Evolutionary conservation across 495 filamentous ascomycete species (phyloP).

Genomic region (Apiosordaria backusii): DNA sequence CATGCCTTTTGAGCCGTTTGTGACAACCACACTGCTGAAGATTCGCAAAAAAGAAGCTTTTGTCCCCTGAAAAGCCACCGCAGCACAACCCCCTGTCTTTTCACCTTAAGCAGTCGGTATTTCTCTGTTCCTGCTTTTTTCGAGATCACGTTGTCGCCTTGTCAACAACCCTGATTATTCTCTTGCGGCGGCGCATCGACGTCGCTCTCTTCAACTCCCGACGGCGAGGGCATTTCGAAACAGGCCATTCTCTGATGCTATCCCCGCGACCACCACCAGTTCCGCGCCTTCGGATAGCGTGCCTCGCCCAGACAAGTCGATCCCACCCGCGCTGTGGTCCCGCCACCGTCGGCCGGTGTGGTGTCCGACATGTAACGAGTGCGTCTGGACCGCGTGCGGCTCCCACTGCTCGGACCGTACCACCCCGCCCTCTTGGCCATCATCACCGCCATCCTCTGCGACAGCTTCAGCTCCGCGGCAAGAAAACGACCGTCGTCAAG

Average conservation of each 20-base stretch:
- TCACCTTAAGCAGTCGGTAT: neutral
- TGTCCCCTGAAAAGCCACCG: neutral
- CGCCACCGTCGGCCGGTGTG: conserved; percentile 28
- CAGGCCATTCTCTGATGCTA: conserved; percentile 33
- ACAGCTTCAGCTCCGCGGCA: conserved; percentile 25
- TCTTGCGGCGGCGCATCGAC: conserved; percentile 9
- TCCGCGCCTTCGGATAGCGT: conserved; percentile 28
- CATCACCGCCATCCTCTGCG: conserved; percentile 2
- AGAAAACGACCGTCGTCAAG: conserved; percentile 52
- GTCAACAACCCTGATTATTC: conserved; percentile 6
- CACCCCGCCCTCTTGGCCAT: neutral
- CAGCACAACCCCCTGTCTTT: neutral
- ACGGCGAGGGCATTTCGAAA: conserved; percentile 3
- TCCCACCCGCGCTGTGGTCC: conserved; percentile 11
- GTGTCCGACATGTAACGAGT: conserved; percentile 23
- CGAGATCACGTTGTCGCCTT: conserved; percentile 24
- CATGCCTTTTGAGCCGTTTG: neutral
- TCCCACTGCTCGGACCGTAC: neutral
- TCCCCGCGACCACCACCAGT: conserved; percentile 24
- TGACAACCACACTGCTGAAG: neutral
- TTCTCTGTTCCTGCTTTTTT: conserved; percentile 7
- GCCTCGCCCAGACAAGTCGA: conserved; percentile 18
- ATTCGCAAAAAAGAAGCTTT: neutral
- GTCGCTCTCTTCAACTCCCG: conserved; percentile 10
- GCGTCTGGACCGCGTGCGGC: conserved; percentile 7